Evolutionary conservation across 2,329 filamentous ascomycete species (phyloP).

Genomic region (Emydomyces testavorans): DNA sequence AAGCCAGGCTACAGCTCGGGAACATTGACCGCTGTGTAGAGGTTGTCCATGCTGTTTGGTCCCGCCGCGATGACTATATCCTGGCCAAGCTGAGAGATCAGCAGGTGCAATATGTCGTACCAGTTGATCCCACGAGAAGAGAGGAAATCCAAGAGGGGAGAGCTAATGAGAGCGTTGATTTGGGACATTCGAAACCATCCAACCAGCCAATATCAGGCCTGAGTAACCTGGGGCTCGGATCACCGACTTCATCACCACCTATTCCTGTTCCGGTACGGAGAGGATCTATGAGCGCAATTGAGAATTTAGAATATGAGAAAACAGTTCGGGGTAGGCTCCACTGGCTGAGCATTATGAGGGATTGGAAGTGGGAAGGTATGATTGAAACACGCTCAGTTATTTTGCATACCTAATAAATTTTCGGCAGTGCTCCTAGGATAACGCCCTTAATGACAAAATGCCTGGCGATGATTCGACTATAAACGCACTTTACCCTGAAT

Average conservation of each 20-base stretch:
- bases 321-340: slow-evolving; percentile 56
- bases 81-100: slow-evolving; percentile 29
- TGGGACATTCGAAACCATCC: not conserved
- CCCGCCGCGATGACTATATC: slow-evolving; percentile 46
- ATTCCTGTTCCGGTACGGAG: not conserved
- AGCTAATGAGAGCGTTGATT: slow-evolving; percentile 3
- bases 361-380: slow-evolving; percentile 60
- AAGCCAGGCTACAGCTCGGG: slow-evolving; percentile 52
- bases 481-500: not conserved
- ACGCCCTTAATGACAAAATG: not conserved
- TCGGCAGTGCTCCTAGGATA: slow-evolving; percentile 3
- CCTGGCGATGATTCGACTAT: not conserved
- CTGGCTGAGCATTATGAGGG: slow-evolving; percentile 61
- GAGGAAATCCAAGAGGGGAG: not conserved
- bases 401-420: not conserved
- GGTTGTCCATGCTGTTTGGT: slow-evolving; percentile 57
- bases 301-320: slow-evolving; percentile 46
- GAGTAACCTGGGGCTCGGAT: not conserved
- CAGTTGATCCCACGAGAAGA: slow-evolving; percentile 17
- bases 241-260: not conserved
- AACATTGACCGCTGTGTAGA: slow-evolving; percentile 55
- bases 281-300: slow-evolving; percentile 25
- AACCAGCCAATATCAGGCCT: not conserved
- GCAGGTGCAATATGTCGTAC: slow-evolving; percentile 18
- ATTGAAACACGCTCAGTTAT: not conserved